phyloP scores from a whole-genome alignment of 495 filamentous ascomycete species.

The Coniosporium apollinis region DNA sequence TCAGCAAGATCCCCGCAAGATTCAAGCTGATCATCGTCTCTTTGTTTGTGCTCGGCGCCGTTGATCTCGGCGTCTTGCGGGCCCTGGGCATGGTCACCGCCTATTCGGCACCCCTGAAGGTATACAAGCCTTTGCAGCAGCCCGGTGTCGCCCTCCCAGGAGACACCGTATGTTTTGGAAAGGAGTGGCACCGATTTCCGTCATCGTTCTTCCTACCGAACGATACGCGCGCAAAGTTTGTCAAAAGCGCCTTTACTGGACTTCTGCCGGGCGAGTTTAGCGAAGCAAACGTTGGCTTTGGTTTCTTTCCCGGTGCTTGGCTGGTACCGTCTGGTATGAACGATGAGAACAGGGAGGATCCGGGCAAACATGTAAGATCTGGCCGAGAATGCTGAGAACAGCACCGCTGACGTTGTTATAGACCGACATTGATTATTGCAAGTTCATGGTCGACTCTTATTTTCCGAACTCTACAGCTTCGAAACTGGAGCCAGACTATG shows the following conservation, averaged over 20 bases:
- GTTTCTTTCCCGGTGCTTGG: constrained; percentile 62
- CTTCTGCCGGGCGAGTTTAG: constrained; percentile 83
- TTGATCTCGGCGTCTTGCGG: constrained; percentile 50
- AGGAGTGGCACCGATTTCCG: constrained; percentile 98
- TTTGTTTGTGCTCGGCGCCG: constrained; percentile 35
- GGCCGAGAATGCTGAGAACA: too few species aligned
- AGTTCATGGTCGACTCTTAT: constrained; percentile 76
- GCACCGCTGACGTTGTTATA: too few species aligned
- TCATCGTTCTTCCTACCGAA: constrained; percentile 79
- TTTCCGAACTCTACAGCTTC: constrained; percentile 40
- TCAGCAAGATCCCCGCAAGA: constrained; percentile 51
- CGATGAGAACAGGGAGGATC: constrained; percentile 76
- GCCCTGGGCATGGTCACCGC: constrained; percentile 66
- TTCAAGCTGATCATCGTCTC: constrained; percentile 48
- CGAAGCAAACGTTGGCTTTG: constrained; percentile 42
- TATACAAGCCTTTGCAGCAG: constrained; percentile 45
- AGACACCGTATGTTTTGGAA: constrained; percentile 75
- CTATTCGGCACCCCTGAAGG: constrained; percentile 68
- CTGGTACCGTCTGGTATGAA: constrained; percentile 75
- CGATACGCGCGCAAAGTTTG: constrained; percentile 64
- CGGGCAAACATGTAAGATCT: constrained; percentile 63
- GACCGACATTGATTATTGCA: constrained; percentile 55
- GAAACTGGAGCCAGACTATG: constrained; percentile 57
- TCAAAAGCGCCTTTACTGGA: constrained; percentile 78
- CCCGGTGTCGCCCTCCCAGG: constrained; percentile 32